Evolutionary conservation across 139 green algal genomes (phyloP), one percentile per base, ranked within the genome.

Genomic region (Chlorella sorokiniana): DNA sequence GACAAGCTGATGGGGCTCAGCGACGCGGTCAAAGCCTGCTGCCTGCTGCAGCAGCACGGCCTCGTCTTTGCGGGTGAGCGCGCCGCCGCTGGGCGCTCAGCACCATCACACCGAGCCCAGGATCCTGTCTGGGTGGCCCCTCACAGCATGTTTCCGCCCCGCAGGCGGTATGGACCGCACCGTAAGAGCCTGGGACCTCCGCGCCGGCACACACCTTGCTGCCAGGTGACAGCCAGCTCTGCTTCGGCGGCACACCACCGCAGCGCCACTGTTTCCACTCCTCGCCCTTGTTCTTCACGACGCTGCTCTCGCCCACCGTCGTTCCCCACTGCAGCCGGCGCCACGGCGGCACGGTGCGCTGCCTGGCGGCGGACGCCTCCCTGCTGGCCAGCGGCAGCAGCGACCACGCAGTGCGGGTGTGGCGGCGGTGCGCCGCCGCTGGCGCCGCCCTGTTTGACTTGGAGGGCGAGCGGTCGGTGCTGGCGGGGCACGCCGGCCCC

Each of bases 181-280:
- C 2, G 88, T 96, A 10, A 84, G 85, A 0, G 79, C 92, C 7
- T 96, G 92, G 92, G 86, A 94, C 86, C 81, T 96, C 5, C 29
- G 40, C 6, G 63, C 82, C 10, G 91, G 92, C 44, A 85, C 92
- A 63, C 83, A 85, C 8, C 40, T 94, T 40, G 84, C 79, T 16
- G 74, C 63, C 69, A 77, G 70, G 70, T 62, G 31, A 2, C n/a
- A 11, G 61, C 61, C 14, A 14, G 22, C 23, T 22, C 33, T 52
- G 27, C 35, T 40, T 29, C 64, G 10, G 64, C 64, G 4, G 33
- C 10, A 4, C 33, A 14, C 33, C 1, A 27, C 4, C 22, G 25
- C 23, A 38, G 2, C 4, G n/a, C n/a, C 4, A 40, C 29, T 68
- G 10, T 11, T 16, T 33, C 10, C 22, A 29, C 64, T 33, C 35